These are phyloP conservation scores for Calonectria montana DNA, from an alignment of 2,329 filamentous ascomycete species.

Conservation along the genomic window DNA sequence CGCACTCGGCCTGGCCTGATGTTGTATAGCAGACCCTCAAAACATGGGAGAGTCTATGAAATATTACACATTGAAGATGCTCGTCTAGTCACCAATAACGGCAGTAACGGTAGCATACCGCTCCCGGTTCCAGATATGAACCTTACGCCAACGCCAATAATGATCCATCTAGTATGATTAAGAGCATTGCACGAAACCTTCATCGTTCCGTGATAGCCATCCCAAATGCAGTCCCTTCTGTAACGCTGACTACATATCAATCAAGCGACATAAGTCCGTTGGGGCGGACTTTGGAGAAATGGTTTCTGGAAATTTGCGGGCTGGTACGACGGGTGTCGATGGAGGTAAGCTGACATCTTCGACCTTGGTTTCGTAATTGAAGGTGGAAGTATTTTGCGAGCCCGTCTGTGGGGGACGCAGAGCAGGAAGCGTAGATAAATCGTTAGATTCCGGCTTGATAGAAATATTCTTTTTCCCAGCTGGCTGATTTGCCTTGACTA, in stretches of 20 bases:
- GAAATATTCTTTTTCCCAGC: slow-evolving; percentile 33
- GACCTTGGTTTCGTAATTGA: slow-evolving; percentile 24
- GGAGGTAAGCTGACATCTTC: slow-evolving; percentile 18
- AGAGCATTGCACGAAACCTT: slow-evolving; percentile 13
- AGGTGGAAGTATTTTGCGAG: slow-evolving; percentile 31
- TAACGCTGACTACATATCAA: slow-evolving; percentile 43
- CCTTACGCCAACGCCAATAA: slow-evolving; percentile 31
- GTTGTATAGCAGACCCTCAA: not conserved
- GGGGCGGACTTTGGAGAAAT: slow-evolving; percentile 59
- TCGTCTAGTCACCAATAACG: slow-evolving; percentile 9
- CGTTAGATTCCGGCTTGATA: slow-evolving; percentile 11
- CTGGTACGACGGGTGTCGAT: slow-evolving; percentile 34
- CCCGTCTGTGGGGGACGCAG: slow-evolving; percentile 37
- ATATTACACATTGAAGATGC: slow-evolving; percentile 23
- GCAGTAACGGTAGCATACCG: slow-evolving; percentile 14
- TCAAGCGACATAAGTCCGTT: slow-evolving; percentile 52
- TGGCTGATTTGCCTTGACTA: slow-evolving; percentile 30
- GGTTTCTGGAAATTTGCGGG: slow-evolving; percentile 45
- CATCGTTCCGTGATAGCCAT: slow-evolving; percentile 3
- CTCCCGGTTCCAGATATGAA: slow-evolving; percentile 21
- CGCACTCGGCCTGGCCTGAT: slow-evolving; percentile 13
- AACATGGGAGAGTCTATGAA: not conserved
- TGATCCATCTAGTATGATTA: slow-evolving; percentile 24
- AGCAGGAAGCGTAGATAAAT: slow-evolving; percentile 28
- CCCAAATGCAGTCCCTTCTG: not conserved